phyloP scores from a whole-genome alignment of 192 early-diverging fungal species.

The Podila epicladia region DNA sequence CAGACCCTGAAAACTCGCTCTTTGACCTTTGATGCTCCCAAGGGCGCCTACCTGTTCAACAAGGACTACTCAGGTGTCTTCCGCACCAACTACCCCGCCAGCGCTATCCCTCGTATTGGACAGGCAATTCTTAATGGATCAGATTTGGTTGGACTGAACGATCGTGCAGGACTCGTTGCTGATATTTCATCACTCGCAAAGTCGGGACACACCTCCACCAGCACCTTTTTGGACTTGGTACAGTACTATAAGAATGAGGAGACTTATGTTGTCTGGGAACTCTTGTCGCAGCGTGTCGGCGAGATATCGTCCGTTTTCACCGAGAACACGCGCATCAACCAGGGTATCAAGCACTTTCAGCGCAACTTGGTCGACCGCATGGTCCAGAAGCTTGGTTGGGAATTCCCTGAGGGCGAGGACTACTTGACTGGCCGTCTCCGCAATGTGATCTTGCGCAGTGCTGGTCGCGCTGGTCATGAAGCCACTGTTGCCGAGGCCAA shows the following conservation, averaged over 20 bases:
- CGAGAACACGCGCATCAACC: conserved; percentile 63
- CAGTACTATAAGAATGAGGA: conserved; percentile 80
- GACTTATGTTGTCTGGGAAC: conserved; percentile 80
- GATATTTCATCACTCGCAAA: conserved; percentile 83
- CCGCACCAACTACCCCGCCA: conserved; percentile 81
- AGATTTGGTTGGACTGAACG: conserved; percentile 61
- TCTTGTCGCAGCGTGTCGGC: conserved; percentile 65
- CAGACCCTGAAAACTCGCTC: conserved; percentile 62
- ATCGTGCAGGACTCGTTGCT: conserved; percentile 84
- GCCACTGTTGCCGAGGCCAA: conserved; percentile 72
- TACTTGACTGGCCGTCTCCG: conserved; percentile 81
- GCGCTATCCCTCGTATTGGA: conserved; percentile 62
- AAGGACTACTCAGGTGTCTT: conserved; percentile 82
- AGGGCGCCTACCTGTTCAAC: conserved; percentile 85
- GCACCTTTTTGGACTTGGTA: conserved; percentile 78
- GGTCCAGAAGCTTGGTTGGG: conserved; percentile 81
- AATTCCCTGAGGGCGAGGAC: conserved; percentile 76
- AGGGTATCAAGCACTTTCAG: conserved; percentile 71
- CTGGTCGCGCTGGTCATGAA: conserved; percentile 77
- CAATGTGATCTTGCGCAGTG: conserved; percentile 76
- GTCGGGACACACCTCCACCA: conserved; percentile 82
- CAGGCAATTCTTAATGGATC: conserved; percentile 60
- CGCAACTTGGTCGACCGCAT: conserved; percentile 79
- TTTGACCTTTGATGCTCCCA: conserved; percentile 59
- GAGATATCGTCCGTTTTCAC: conserved; percentile 74